Base-by-base conservation (phyloP, 2,329 filamentous ascomycete genomes). In the Phaeomoniella chlamydospora region DNA sequence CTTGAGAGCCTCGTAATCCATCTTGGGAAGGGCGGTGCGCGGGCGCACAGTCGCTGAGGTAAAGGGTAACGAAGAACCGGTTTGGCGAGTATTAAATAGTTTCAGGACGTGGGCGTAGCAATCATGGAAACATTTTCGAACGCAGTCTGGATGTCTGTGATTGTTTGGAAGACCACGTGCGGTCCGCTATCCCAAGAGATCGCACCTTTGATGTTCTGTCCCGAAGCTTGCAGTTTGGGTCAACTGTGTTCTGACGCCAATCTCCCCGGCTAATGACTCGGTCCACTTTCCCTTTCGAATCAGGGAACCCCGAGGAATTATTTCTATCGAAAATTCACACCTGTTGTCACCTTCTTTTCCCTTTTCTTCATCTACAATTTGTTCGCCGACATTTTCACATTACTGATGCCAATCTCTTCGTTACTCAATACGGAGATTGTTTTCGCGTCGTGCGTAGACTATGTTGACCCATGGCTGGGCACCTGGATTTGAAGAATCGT, bases 1-100 rank as follows among this genome's bases (percentile, higher is more conserved):
- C 65, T 94, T 94, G 48, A 93, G 66, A 48, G 77, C 72, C 59
- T 94, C 87, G 69, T 85, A 93, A 58, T 94, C 87, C 86, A 94
- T 94, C 43, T 43, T 66, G 49, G 38, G 38, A 18, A 10, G 29
- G 4, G 9, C 13, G 12, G n/a, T 15, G n/a, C n/a, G n/a, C n/a
- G n/a, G 34, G 29, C 19, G 32, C 43, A 39, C 39, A 41, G 37
- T 41, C 36, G 41, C 42, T 34, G 40, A 42, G 43, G 42, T 47
- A 43, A 47, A 39, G 39, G 45, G 49, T 47, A 45, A 33, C 49
- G 49, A 43, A 43, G 43, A n/a, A n/a, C n/a, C n/a, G n/a, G n/a
- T n/a, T n/a, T n/a, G n/a, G n/a, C n/a, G n/a, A n/a, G n/a, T n/a
- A n/a, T n/a, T n/a, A n/a, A n/a, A n/a, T n/a, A n/a, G n/a, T n/a